Base-by-base conservation (phyloP, 2,329 filamentous ascomycete species). In the Monilinia vaccinii-corymbosi region DNA sequence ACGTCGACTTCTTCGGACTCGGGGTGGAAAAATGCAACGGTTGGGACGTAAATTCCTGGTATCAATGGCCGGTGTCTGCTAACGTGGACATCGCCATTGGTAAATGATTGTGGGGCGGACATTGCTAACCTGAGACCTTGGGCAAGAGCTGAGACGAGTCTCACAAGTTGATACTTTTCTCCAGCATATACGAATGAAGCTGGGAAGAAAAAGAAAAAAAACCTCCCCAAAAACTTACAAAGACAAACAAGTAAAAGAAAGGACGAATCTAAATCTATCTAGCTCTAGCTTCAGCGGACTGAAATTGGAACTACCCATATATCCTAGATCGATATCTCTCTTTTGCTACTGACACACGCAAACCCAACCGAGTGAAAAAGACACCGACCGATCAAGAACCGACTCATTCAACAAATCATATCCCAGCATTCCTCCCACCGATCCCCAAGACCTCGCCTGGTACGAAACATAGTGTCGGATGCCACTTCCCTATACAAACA, bases 21-120 rank as follows among this genome's bases (percentile, higher is more conserved):
- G 18, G 50, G 55, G 14, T 60, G n/a, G 42, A 65, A 63, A 68
- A 81, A 80, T 61, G 78, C 76, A 46, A 79, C 75, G 11, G 78
- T 80, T 36, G 79, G 78, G 50, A 78, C 77, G 67, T 80, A 81
- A 62, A 80, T 70, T 52, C 77, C 78, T 13, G 53, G 62, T 16
- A 62, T 61, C 9, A 64, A 65, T 11, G 65, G 61, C 23, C 64
- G 64, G 40, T n/a, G 34, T 32, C 31, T 14, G 6, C 2, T 23
- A n/a, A 40, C 36, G 9, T 18, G 32, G 13, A 36, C 46, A 34
- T 61, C 46, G 3, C 36, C 46, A 14, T 59, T 51, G 23, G 18
- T 18, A 11, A 25, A 23, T 16, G 42, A 47, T 32, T 53, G 50
- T 21, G 56, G 53, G 28, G 34, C 21, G 16, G 51, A 44, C 45